These are phyloP conservation scores for Lyophyllum semitale DNA, from an alignment of 768 basidiomycete species.

Conservation along the genomic window DNA sequence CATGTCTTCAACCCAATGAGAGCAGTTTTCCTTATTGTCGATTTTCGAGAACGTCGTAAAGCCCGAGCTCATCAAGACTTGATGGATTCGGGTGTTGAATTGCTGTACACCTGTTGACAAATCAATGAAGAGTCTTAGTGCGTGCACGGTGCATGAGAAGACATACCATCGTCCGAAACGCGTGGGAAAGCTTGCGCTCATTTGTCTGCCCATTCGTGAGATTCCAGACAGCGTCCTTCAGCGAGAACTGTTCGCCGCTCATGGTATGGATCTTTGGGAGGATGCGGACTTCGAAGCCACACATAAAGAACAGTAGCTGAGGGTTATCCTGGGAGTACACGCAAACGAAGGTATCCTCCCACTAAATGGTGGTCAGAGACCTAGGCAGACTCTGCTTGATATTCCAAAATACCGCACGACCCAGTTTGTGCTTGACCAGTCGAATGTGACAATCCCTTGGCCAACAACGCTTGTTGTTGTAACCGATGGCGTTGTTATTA, in stretches of 20 bases:
- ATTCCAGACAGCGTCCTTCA: constrained; percentile 97
- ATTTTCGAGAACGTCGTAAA: constrained; percentile 99
- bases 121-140: constrained; percentile 2
- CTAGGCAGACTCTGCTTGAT: constrained; percentile 96
- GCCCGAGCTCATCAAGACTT: constrained; percentile 97
- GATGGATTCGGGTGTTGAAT: constrained; percentile 96
- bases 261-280: constrained; percentile 94
- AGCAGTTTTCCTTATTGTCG: constrained; percentile 97
- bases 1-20: constrained; percentile 97
- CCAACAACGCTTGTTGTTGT: constrained; percentile 99
- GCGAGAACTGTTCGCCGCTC: constrained; percentile 94
- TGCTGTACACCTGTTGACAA: constrained; percentile 73
- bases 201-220: constrained; percentile 96
- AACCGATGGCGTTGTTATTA: constrained; percentile 99
- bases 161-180: constrained; percentile 88
- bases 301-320: constrained; percentile 97
- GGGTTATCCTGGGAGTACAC: constrained; percentile 98
- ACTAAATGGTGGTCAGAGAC: constrained; percentile 96
- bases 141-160: background rate
- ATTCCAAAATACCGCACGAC: constrained; percentile 99
- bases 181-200: constrained; percentile 96
- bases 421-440: constrained; percentile 97
- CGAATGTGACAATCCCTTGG: constrained; percentile 99
- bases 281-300: constrained; percentile 98
- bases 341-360: constrained; percentile 97